Evolutionary conservation across 108 stramenopile species (phyloP).

Genomic region (Nitzschia sp.): DNA sequence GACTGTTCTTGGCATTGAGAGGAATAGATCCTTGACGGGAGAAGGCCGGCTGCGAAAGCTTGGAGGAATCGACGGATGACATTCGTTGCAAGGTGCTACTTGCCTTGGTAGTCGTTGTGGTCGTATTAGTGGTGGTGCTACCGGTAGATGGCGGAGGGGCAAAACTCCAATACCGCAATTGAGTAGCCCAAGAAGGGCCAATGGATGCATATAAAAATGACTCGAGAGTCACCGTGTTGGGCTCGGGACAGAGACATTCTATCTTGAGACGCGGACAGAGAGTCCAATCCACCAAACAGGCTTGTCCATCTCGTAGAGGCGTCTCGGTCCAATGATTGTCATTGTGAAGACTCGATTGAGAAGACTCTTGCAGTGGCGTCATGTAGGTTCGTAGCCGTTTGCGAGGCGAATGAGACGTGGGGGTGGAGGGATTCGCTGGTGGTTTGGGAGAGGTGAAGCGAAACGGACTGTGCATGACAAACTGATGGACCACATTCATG

Average conservation of each 20-base stretch:
- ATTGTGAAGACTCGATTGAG: constrained; percentile 15
- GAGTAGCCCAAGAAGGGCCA: too few species aligned
- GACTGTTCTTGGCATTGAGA: too few species aligned
- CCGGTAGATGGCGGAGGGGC: too few species aligned
- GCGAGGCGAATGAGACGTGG: not conserved
- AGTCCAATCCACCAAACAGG: constrained; percentile 17
- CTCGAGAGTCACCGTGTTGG: too few species aligned
- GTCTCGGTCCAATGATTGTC: constrained; percentile 28
- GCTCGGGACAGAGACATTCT: not conserved
- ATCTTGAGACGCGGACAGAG: not conserved
- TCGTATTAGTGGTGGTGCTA: too few species aligned
- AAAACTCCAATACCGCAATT: too few species aligned
- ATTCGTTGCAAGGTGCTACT: too few species aligned
- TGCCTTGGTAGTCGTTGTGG: too few species aligned
- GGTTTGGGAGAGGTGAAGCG: constrained; percentile 27
- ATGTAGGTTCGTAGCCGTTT: not conserved
- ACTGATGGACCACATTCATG: constrained; percentile 30
- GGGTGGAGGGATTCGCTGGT: constrained; percentile 2
- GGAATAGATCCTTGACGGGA: too few species aligned
- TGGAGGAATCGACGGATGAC: too few species aligned
- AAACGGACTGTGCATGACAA: constrained; percentile 35
- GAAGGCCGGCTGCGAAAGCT: too few species aligned
- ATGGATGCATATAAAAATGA: too few species aligned
- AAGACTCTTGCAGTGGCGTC: not conserved
- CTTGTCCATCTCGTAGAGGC: constrained; percentile 20